Evolutionary conservation across 2,329 filamentous ascomycete species (phyloP).

Genomic region (Albophoma yamanashiensis): DNA sequence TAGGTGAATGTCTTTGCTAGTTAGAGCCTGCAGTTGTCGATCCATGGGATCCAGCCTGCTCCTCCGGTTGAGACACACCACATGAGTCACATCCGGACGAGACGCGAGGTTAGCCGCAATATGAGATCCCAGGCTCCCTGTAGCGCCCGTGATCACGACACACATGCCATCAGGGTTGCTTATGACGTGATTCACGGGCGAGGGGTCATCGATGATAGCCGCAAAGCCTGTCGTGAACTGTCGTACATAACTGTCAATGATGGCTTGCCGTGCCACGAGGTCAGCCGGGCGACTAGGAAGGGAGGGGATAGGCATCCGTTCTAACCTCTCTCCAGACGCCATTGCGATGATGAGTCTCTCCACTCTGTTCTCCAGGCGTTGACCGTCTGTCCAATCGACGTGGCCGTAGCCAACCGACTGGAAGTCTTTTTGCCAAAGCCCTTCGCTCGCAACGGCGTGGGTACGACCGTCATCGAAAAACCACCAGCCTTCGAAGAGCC

Average conservation of each 20-base stretch:
- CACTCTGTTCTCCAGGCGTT: neutral
- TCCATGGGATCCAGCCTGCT: neutral
- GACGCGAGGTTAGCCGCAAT: conserved; percentile 17
- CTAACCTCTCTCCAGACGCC: neutral
- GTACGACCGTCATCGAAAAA: conserved; percentile 5
- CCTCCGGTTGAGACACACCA: conserved; percentile 35
- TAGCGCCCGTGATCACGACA: conserved; percentile 25
- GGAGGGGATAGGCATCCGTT: neutral
- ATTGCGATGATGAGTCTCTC: conserved; percentile 4
- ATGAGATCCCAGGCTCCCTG: conserved; percentile 26
- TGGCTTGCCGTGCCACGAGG: neutral
- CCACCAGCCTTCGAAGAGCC: conserved; percentile 24
- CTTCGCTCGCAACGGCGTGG: neutral
- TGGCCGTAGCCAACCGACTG: conserved; percentile 4
- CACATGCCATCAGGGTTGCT: neutral
- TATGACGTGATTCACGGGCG: neutral
- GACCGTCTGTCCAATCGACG: conserved; percentile 7
- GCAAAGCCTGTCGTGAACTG: neutral
- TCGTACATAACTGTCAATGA: neutral
- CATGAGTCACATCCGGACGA: conserved; percentile 12
- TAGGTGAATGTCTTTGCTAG: neutral
- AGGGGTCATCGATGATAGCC: neutral
- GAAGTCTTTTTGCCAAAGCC: neutral
- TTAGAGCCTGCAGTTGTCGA: neutral
- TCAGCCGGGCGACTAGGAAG: neutral